Conservation (phyloP, 2,329 filamentous ascomycete genomes). For the Bimuria novae-zelandiae region DNA sequence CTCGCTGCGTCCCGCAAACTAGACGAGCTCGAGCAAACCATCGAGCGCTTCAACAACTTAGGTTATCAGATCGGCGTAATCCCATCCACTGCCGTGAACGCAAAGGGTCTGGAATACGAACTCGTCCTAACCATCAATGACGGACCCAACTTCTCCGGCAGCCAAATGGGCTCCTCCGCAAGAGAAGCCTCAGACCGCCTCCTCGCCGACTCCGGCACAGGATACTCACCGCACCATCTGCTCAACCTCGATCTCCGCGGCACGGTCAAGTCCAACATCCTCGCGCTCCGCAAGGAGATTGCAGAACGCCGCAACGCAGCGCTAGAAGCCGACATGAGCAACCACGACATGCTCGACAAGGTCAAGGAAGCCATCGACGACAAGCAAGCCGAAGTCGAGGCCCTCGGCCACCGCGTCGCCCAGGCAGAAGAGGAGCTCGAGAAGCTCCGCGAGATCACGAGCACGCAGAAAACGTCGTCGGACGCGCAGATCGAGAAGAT, state of each 20-base stretch:
- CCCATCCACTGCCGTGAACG: conserved; percentile 80
- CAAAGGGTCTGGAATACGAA: conserved; percentile 84
- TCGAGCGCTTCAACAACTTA: conserved; percentile 90
- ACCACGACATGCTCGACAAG: conserved; percentile 89
- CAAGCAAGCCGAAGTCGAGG: conserved; percentile 89
- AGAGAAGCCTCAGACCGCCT: conserved; percentile 69
- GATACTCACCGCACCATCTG: conserved; percentile 87
- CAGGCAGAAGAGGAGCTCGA: conserved; percentile 94
- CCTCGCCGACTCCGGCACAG: conserved; percentile 78
- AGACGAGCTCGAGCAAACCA: conserved; percentile 87
- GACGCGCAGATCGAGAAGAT: conserved; percentile 98
- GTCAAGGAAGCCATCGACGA: conserved; percentile 98
- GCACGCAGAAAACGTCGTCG: conserved; percentile 82
- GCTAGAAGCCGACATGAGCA: conserved; percentile 90
- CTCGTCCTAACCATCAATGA: conserved; percentile 81
- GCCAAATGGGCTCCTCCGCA: conserved; percentile 53
- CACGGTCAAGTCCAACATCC: conserved; percentile 76
- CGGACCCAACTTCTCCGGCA: conserved; percentile 69
- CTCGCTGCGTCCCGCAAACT: conserved; percentile 82
- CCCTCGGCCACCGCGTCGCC: conserved; percentile 83
- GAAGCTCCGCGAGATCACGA: conserved; percentile 84
- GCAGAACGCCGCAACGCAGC: conserved; percentile 82
- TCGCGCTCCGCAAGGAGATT: conserved; percentile 82
- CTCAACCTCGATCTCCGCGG: conserved; percentile 88
- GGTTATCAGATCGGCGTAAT: conserved; percentile 94